phyloP scores from a whole-genome alignment of 2,329 filamentous ascomycete genomes.

The Ambrosiella cleistominuta region DNA sequence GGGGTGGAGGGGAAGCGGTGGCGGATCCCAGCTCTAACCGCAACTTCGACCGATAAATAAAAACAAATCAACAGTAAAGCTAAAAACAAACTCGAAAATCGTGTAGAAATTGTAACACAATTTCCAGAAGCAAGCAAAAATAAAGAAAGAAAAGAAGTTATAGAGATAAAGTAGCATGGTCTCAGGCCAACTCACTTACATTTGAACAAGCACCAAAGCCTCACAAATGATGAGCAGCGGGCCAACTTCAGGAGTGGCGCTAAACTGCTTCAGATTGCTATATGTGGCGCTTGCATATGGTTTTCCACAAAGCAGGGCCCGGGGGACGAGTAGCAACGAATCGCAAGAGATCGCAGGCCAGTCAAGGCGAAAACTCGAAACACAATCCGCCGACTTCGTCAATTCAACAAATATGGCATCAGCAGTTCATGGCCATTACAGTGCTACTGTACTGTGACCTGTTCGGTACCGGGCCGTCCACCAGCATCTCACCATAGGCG shows the following conservation, averaged over 20 bases:
- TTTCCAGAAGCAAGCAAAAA: not conserved
- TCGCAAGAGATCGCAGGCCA: not conserved
- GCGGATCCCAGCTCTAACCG: not conserved
- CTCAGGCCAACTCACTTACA: not conserved
- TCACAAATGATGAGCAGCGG: not conserved
- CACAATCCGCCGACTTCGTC: not conserved
- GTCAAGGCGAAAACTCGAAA: not conserved
- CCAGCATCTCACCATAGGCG: not conserved
- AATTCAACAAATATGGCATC: no score
- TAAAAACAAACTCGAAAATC: not conserved
- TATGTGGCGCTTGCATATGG: conserved; percentile 7
- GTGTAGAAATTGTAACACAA: not conserved
- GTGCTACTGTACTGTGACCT: no score
- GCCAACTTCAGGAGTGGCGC: conserved; percentile 9
- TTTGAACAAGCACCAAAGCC: not conserved
- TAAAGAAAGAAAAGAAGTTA: not conserved
- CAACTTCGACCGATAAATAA: not conserved
- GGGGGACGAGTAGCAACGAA: not conserved
- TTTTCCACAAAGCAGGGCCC: not conserved
- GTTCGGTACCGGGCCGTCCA: not conserved
- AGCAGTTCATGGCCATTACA: no score
- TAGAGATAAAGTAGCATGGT: conserved; percentile 3
- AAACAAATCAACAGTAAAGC: not conserved
- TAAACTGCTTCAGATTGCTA: conserved; percentile 4
- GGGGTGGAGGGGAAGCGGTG: not conserved